These are phyloP conservation scores for Coemansia sp. DNA, from an alignment of 192 early-diverging fungal species.

Conservation along the genomic window DNA sequence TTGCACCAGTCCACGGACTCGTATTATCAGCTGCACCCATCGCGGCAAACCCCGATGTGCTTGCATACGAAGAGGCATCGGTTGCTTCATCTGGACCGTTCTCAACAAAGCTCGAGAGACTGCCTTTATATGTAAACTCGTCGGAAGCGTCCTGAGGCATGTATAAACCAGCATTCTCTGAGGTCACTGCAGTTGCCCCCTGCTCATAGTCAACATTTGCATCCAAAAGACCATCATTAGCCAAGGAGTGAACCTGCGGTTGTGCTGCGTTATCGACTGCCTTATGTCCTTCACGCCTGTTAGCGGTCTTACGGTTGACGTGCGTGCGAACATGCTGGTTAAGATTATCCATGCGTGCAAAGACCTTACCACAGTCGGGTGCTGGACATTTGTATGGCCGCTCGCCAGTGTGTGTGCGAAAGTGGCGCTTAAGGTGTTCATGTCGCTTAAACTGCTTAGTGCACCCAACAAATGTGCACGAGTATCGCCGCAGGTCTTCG, in stretches of 20 bases:
- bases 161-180: not conserved
- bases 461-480: constrained; percentile 56
- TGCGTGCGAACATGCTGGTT: constrained; percentile 65
- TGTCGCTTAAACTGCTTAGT: constrained; percentile 68
- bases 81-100: too few species aligned
- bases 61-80: too few species aligned
- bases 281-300: constrained; percentile 6
- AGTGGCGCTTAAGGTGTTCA: constrained; percentile 75
- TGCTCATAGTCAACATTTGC: not conserved
- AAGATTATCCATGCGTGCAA: constrained; percentile 75
- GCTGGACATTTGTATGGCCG: constrained; percentile 68
- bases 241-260: not conserved
- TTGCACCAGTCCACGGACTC: too few species aligned
- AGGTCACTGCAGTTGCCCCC: not conserved
- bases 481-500: constrained; percentile 34
- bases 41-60: too few species aligned
- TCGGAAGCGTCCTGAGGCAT: too few species aligned
- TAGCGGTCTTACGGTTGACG: constrained; percentile 43
- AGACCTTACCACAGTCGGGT: constrained; percentile 67
- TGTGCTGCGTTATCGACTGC: constrained; percentile 4
- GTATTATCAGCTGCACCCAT: too few species aligned
- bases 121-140: too few species aligned
- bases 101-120: too few species aligned
- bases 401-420: constrained; percentile 76
- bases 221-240: too few species aligned